Percentiles rank a stretch among this genome's conserved stretches.
phyloP scores from a whole-genome alignment of 345 rosid genomes.

The Stellera chamaejasme region DNA sequence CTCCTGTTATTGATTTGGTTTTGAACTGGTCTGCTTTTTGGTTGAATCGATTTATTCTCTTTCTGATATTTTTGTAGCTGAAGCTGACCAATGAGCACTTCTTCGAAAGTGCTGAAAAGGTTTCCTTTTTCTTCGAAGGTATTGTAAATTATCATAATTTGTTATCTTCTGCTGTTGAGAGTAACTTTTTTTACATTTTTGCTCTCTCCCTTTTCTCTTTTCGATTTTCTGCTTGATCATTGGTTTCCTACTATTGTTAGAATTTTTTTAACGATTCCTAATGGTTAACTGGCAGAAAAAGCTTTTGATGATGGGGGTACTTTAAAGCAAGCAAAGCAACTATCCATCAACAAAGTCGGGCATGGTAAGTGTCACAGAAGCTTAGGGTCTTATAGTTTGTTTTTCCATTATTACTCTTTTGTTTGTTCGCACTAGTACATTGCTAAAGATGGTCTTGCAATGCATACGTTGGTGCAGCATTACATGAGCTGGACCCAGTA shows the following conservation, averaged over 20 bases:
- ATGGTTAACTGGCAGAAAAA: slow-evolving; percentile 43
- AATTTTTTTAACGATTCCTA: too few relatives aligned
- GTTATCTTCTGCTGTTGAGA: not conserved
- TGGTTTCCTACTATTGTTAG: not conserved
- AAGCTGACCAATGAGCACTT: slow-evolving; percentile 62
- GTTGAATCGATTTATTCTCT: not conserved
- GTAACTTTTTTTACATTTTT: not conserved
- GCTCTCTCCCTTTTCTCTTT: not conserved
- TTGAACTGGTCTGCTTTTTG: not conserved
- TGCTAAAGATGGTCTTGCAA: slow-evolving; percentile 5
- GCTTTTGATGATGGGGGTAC: slow-evolving; percentile 79
- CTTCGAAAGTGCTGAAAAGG: slow-evolving; percentile 77
- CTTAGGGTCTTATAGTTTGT: slow-evolving; percentile 2
- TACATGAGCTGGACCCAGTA: slow-evolving; percentile 76
- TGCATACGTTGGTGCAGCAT: slow-evolving; percentile 39
- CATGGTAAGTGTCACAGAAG: slow-evolving; percentile 46
- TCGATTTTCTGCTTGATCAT: slow-evolving; percentile 2
- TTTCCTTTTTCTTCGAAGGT: slow-evolving; percentile 98
- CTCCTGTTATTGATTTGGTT: not conserved
- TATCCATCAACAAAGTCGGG: slow-evolving; percentile 94
- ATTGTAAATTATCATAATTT: not conserved
- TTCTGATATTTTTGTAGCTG: slow-evolving; percentile 26
- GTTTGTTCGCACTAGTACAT: not conserved
- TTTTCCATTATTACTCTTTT: slow-evolving; percentile 1
- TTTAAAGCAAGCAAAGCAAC: slow-evolving; percentile 72